Evolutionary conservation across 1,284 basidiomycete genomes (phyloP), one percentile per base, ranked within the genome.

Genomic region (Marasmius tenuissimus): DNA sequence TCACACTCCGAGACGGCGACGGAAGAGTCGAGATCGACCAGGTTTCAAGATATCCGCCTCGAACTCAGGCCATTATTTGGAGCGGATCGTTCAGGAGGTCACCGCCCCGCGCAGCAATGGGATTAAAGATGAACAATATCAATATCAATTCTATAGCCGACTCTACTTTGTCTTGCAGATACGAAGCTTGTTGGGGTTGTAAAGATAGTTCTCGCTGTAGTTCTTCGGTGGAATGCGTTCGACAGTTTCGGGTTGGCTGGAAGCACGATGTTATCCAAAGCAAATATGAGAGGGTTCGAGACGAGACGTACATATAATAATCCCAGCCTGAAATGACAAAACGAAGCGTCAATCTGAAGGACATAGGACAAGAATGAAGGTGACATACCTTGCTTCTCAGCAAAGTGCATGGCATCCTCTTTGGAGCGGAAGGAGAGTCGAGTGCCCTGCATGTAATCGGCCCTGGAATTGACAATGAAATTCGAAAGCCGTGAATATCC

Each of bases 401-500:
- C 92, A 70, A 99, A 99, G 72, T 94, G 92, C 64, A 97, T 84
- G 27, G 97, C 97, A 71, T 96, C 95, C 73, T 96, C 94, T 77
- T 93, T 94, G 57, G 88, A 89, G 67, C 85, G 85, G 86, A 99
- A 99, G 49, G 89, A 86, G 71, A 98, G 70, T 16, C 90, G 87
- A 2, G 93, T 93, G 35, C 93, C 96, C 76, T 99, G 97, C 89
- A 98, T 92, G 78, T 98, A 98, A 78, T 99, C 97, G 63, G 94
- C 97, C 60, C 94, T 96, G 68, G 45, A 47, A n/a, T 16, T 14
- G 12, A 6, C 45, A 48, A 27, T 27, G 4, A 2, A 27, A 27
- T 27, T 27, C 4, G 27, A 2, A 50, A 45, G 60, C n/a, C 40
- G 52, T 38, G 61, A 47, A 50, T 55, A 27, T 38, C 12, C 35